Evolutionary conservation across 2,329 filamentous ascomycete genomes (phyloP), one percentile per base, ranked within the genome.

Genomic region (Ophiosphaerella korrae): DNA sequence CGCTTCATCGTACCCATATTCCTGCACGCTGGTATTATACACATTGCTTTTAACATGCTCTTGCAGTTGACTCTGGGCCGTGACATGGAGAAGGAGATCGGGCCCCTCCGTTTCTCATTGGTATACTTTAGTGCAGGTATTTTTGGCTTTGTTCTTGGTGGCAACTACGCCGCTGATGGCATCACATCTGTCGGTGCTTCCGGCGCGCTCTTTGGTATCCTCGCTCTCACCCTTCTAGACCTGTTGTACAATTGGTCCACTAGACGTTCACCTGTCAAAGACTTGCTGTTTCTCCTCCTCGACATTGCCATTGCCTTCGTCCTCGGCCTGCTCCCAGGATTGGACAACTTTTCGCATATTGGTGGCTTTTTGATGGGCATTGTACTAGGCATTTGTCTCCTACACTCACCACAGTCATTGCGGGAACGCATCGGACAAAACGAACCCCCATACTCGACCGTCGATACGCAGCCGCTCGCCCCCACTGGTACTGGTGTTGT

Each of bases 291-390:
- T 73, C 89, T 97, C 71, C 56, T 92, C 40, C 76, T 97, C 48
- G 92, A 97, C 66, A 85, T 97, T 55, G 78, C 87, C 59, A 92
- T 99, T 59, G 91, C 92, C 0, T 97, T 99, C 69, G 91, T 94
- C 13, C 83, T 99, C 2, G 94, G 94, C 31, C 82, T 99, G 3
- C 82, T 99, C 1, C 94, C 94, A 0, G 93, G 92, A 7, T 77
- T 99, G 40, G 94, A 99, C 79, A 99, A 99, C 74, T 99, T 97
- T 74, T 90, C 90, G 13, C 94, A 99, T 63, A 97, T 99, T 55
- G 94, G 94, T 47, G 94, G 94, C 2, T 97, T 97, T 73, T 76
- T 96, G 43, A 96, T 96, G 86, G 94, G 94, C 1, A 77, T 99
- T 6, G 88, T 88, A 0, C 83, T 97, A 1, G 94, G 94, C 11